These are phyloP conservation scores for Arbutus unedo DNA, from an alignment of 148 eudicot genomes.

Conservation along the genomic window DNA sequence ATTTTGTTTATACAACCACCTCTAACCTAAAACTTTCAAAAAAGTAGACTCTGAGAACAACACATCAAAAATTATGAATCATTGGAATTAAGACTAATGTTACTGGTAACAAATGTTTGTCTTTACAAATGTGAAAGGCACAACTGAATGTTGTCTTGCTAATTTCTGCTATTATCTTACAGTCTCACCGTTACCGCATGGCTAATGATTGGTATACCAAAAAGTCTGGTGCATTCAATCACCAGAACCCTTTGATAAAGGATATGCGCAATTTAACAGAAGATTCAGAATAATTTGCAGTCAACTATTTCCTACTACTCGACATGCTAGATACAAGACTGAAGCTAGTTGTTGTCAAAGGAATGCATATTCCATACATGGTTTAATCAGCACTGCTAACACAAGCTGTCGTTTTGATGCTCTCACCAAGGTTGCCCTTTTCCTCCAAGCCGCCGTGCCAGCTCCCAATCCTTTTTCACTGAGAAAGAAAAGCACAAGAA, in stretches of 20 bases:
- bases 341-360: not conserved
- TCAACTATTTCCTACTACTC: not conserved
- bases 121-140: not conserved
- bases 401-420: not conserved
- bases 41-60: no score
- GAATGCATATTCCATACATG: not conserved
- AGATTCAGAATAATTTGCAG: not conserved
- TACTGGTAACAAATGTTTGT: not conserved
- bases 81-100: not conserved
- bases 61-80: not conserved
- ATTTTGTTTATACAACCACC: not conserved
- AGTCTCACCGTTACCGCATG: not conserved
- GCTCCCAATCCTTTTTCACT: slow-evolving; percentile 74
- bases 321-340: slow-evolving; percentile 5
- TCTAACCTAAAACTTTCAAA: not conserved
- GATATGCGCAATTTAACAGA: not conserved
- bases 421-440: slow-evolving; percentile 55
- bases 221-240: not conserved
- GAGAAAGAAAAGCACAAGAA: slow-evolving; percentile 13
- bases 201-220: not conserved
- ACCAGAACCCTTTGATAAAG: not conserved
- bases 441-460: slow-evolving; percentile 75
- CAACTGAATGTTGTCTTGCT: not conserved
- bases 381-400: not conserved
- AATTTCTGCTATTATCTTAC: not conserved